Evolutionary conservation across 2,329 filamentous ascomycete species (phyloP), one percentile per base, ranked within the genome.

Genomic region (Pyrenochaeta sp.): DNA sequence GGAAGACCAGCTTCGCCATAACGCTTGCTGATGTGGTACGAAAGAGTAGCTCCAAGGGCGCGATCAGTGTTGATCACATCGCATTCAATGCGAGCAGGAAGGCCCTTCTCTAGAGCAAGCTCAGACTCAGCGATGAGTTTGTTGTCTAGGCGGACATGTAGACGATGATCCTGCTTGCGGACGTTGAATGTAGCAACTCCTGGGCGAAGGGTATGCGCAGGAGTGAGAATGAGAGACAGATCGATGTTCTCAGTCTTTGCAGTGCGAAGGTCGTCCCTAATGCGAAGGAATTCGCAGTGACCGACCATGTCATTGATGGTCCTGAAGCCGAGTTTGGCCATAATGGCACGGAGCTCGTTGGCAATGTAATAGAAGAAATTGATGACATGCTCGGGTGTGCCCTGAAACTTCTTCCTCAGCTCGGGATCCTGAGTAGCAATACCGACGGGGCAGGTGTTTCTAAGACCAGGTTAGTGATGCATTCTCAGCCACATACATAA

Each of bases 311-410:
- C 93, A 69, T 96, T 97, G 70, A 97, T 88, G 48, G 89, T 96
- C 55, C 93, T 87, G 83, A 96, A 90, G 58, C 93, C 93, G 62
- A 96, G 85, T 75, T 89, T 90, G 36, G 93, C 92, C 93, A 97
- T 96, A 74, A 97, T 96, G 23, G 92, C 90, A 68, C 93, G 87
- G 45, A 97, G 84, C 77, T 97, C 93, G 67, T 97, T 97, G 59
- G 93, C 89, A 38, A 97, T 82, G 66, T 96, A 97, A 78, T 96
- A 97, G 77, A 96, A 96, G 80, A 96, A 96, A 81, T 96, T 97
- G 74, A 97, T 96, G 44, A 96, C 92, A 61, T 96, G 90, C 76
- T 97, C 93, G 8, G 93, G 92, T 1, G 90, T 92, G 51, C 93
- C 93, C 58, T 86, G 80, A 74, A 97, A 96, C 76, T 96, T 97